These are phyloP conservation scores for Tulasnella sp. DNA, from an alignment of 768 basidiomycete species.

Conservation along the genomic window DNA sequence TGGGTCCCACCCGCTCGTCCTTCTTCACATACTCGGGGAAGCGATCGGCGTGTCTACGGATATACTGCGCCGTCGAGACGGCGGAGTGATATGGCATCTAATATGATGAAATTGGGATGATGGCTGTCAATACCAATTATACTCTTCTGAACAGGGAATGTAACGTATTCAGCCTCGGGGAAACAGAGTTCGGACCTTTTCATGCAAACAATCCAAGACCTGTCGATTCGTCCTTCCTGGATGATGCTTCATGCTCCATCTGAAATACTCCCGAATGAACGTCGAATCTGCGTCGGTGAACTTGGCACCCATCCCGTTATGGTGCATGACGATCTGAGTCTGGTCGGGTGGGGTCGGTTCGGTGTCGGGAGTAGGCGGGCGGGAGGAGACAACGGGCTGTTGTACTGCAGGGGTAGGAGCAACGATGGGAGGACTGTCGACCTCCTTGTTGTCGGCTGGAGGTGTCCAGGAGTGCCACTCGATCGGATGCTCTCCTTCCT, in stretches of 20 bases:
- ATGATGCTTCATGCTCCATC: slow-evolving; percentile 4
- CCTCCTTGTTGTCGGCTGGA: neutral
- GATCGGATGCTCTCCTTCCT: no score
- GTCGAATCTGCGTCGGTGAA: slow-evolving; percentile 7
- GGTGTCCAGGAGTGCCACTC: neutral
- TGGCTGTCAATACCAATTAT: no score
- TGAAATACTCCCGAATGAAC: slow-evolving; percentile 9
- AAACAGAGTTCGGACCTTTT: slow-evolving; percentile 2
- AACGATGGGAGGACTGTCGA: neutral
- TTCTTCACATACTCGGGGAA: slow-evolving; percentile 8
- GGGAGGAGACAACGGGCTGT: no score
- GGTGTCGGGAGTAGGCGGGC: neutral
- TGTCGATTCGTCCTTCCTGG: neutral
- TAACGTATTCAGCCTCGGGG: neutral
- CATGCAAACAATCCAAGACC: slow-evolving; percentile 9
- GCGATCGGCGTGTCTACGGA: slow-evolving; percentile 7
- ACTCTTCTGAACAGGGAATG: neutral
- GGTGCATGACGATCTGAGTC: slow-evolving; percentile 4
- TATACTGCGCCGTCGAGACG: slow-evolving; percentile 7
- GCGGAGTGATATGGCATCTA: slow-evolving; percentile 13
- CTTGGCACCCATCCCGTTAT: slow-evolving; percentile 13
- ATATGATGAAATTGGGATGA: no score
- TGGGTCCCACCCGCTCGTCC: neutral
- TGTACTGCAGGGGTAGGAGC: no score
- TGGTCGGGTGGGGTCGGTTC: slow-evolving; percentile 8